A percentile compares a stretch with the other conserved stretches of the same genome.
Evolutionary conservation across 179 eudicot species (phyloP).

Genomic region (Beta macrorhiza): DNA sequence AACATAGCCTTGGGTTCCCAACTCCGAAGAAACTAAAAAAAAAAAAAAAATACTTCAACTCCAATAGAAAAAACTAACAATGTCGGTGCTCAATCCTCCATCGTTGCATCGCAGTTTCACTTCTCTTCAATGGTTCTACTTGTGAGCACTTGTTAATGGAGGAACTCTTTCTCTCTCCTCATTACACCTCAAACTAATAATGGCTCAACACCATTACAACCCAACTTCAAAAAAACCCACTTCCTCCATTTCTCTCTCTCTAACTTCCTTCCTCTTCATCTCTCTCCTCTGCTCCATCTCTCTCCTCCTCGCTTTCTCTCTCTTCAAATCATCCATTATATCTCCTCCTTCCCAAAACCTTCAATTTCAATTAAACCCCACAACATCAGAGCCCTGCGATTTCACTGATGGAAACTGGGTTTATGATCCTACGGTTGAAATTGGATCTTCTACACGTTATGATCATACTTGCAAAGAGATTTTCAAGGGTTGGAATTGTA

Average conservation of each 20-base stretch:
- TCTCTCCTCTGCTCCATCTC: constrained; percentile 50
- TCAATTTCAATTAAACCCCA: neutral
- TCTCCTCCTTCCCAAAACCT: constrained; percentile 10
- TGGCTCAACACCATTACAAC: constrained; percentile 17
- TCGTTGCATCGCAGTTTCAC: neutral
- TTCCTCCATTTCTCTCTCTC: constrained; percentile 14
- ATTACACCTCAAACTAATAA: neutral
- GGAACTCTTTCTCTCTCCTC: neutral
- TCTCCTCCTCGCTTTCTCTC: constrained; percentile 49
- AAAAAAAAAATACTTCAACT: too few relatives aligned
- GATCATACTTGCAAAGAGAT: constrained; percentile 88
- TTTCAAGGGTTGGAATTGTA: constrained; percentile 90
- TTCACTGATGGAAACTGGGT: constrained; percentile 69
- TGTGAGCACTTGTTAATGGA: neutral
- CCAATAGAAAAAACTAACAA: too few relatives aligned
- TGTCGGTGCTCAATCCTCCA: neutral
- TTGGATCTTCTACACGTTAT: constrained; percentile 37
- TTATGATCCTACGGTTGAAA: constrained; percentile 50
- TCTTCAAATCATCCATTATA: constrained; percentile 37
- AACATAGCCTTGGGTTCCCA: too few relatives aligned
- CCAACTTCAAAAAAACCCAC: constrained; percentile 16
- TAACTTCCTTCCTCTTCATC: constrained; percentile 32
- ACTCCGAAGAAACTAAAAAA: too few relatives aligned
- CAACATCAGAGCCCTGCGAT: constrained; percentile 40
- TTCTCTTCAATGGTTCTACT: neutral